Conservation (phyloP, 2,329 filamentous ascomycete genomes). For the Microdochium nivale region DNA sequence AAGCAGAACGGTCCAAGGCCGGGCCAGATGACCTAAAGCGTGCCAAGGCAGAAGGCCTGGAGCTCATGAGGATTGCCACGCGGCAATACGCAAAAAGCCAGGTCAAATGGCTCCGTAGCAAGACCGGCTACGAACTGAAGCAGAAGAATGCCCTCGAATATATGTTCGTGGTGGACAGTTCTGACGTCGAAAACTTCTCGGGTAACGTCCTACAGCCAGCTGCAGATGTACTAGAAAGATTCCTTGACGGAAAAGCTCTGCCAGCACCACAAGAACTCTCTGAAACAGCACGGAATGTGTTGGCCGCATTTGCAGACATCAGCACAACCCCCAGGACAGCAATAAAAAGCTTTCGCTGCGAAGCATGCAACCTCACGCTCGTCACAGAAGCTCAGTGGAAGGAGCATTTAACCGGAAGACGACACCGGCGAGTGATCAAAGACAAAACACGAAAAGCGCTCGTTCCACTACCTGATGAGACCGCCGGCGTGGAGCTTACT, state of each 20-base stretch:
- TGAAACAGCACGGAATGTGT: slow-evolving; percentile 36
- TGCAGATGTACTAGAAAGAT: slow-evolving; percentile 48
- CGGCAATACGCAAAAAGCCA: slow-evolving; percentile 83
- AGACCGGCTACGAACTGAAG: slow-evolving; percentile 62
- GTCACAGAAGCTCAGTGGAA: slow-evolving; percentile 46
- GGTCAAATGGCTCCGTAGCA: slow-evolving; percentile 76
- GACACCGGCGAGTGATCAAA: slow-evolving; percentile 22
- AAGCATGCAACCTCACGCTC: slow-evolving; percentile 59
- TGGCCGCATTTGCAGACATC: slow-evolving; percentile 51
- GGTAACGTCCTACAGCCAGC: slow-evolving; percentile 59
- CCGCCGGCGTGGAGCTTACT: background rate
- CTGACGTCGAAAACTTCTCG: slow-evolving; percentile 54
- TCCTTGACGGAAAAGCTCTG: slow-evolving; percentile 49
- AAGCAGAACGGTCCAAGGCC: slow-evolving; percentile 27
- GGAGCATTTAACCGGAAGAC: slow-evolving; percentile 32
- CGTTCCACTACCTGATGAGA: slow-evolving; percentile 7
- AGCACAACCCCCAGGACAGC: slow-evolving; percentile 38
- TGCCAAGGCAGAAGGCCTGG: slow-evolving; percentile 52
- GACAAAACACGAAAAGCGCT: slow-evolving; percentile 18
- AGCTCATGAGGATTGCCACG: slow-evolving; percentile 74
- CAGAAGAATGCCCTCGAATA: slow-evolving; percentile 43
- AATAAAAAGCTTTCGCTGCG: slow-evolving; percentile 48
- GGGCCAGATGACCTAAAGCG: slow-evolving; percentile 35
- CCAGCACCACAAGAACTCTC: slow-evolving; percentile 42
- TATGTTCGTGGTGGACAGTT: slow-evolving; percentile 77